Base-by-base conservation (phyloP, 225 moss, liverwort and hornwort species). In the Takakia lepidozioides region DNA sequence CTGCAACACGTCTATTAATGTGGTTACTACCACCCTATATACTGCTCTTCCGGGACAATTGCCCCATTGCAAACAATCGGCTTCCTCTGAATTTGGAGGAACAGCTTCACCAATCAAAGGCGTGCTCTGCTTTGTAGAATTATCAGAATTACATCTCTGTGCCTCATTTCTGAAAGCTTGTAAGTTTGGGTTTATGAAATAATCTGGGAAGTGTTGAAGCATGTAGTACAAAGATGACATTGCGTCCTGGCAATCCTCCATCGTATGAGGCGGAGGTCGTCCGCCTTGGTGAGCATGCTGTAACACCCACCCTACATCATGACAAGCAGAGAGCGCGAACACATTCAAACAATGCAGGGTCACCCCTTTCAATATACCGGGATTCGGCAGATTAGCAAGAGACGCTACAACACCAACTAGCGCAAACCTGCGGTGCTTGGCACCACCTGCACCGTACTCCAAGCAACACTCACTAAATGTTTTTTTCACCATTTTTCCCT, bases 161-260 rank as follows among this genome's bases (percentile, higher is more conserved):
- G n/a, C n/a, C n/a, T n/a, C n/a, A n/a, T n/a, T n/a, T n/a, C n/a
- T n/a, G 23, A 15, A 51, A 22, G 14, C 3, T 44, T 27, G 16
- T 13, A 51, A 32, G 56, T 64, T 43, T 13, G 10, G 24, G 29
- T 26, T 54, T 61, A 17, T 46, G 34, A 98, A 83, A 40, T 67
- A 56, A 27, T 70, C 56, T 45, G 85, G 65, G 25, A 76, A 83
- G 41, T 91, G 80, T 59, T 98, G 98, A n/a, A 98, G 66, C 41
- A 87, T 42, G 60, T 85, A 98, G 40, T 91, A 98, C 55, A 98
- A 77, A 34, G 91, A 85, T 7, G 87, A 85, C 74, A 98, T 67
- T 9, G 87, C 82, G 65, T 98, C 91, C 69, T 98, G 98, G 14
- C 85, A 83, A 61, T 88, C 91, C 70, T 98, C 98, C 91, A 98